Evolutionary conservation across 805 yeast species (phyloP).

Genomic region (Candida coleopterorum): DNA sequence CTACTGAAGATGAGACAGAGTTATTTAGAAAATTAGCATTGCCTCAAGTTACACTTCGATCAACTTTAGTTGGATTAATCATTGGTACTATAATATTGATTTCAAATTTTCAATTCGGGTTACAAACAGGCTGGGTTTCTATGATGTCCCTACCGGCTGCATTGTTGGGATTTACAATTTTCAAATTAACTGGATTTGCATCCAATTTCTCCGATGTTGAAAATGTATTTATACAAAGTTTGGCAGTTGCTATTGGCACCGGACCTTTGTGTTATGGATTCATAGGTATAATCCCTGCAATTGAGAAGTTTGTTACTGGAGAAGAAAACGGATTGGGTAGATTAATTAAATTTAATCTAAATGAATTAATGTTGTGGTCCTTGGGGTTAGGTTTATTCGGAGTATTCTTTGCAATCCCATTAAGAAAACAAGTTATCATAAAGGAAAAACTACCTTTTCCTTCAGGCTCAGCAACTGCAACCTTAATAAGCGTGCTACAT

Average conservation of each 20-base stretch:
- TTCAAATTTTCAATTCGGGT: conserved; percentile 92
- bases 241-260: conserved; percentile 95
- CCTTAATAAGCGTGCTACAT: conserved; percentile 82
- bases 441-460: conserved; percentile 88
- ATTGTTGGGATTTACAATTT: conserved; percentile 75
- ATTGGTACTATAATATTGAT: conserved; percentile 87
- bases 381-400: conserved; percentile 89
- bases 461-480: conserved; percentile 94
- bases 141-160: conserved; percentile 99
- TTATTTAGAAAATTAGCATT: conserved; percentile 41
- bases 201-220: conserved; percentile 71
- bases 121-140: conserved; percentile 98
- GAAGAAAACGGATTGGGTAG: conserved; percentile 68
- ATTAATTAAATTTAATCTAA: conserved; percentile 29
- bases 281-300: conserved; percentile 94
- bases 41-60: conserved; percentile 68
- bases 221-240: conserved; percentile 85
- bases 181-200: conserved; percentile 51
- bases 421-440: conserved; percentile 82
- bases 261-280: conserved; percentile 95
- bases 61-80: conserved; percentile 67
- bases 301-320: conserved; percentile 75
- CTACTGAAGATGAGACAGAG: background rate
- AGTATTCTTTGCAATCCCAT: conserved; percentile 88
- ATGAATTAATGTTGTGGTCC: conserved; percentile 75